Percentiles rank a stretch among this genome's conserved stretches.
These are phyloP conservation scores for Curvularia eragrostidis DNA, from an alignment of 2,329 filamentous ascomycete genomes.

Conservation along the genomic window DNA sequence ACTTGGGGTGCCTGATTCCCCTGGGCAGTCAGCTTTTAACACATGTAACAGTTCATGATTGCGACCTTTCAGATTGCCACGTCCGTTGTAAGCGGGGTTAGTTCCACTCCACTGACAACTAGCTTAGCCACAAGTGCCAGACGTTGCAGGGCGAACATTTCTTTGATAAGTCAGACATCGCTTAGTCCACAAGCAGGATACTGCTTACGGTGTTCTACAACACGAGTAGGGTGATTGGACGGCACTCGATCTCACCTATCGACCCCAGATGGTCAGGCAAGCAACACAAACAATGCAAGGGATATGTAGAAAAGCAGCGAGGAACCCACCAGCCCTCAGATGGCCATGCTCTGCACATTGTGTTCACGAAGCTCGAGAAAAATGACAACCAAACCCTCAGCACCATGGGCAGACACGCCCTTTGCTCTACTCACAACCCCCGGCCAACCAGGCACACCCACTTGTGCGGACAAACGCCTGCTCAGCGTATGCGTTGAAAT, in stretches of 20 bases:
- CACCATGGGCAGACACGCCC: constrained; percentile 21
- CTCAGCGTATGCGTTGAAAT: constrained; percentile 41
- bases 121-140: no score
- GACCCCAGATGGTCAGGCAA: neutral
- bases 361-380: neutral
- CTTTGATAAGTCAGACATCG: neutral
- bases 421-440: constrained; percentile 22
- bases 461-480: constrained; percentile 43
- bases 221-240: neutral
- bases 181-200: constrained; percentile 7
- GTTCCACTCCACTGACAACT: no score
- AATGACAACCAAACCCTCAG: constrained; percentile 1
- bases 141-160: no score
- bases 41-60: no score
- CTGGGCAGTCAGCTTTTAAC: neutral
- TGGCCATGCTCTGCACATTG: no score
- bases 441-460: constrained; percentile 14
- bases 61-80: neutral
- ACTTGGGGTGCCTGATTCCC: neutral
- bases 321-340: no score
- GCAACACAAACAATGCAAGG: neutral
- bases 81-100: neutral
- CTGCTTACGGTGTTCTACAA: constrained; percentile 2
- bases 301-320: no score
- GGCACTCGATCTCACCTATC: neutral